Conservation (phyloP, 2,329 filamentous ascomycete genomes). For the Ramularia collo-cygni region DNA sequence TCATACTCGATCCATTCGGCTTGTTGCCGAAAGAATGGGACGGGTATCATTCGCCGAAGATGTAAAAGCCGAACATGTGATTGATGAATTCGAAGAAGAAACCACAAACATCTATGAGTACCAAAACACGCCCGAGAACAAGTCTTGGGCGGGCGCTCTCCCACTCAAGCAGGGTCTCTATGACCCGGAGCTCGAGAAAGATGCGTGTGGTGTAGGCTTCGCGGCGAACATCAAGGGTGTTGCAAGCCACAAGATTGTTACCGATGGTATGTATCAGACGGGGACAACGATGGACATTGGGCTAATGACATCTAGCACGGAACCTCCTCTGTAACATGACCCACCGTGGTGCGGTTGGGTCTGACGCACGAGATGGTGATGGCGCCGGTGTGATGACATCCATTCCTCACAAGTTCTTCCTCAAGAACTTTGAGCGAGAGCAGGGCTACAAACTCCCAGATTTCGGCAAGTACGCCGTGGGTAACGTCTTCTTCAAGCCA, state of each 20-base stretch:
- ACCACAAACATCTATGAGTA: conserved; percentile 69
- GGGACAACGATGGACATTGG: conserved; percentile 3
- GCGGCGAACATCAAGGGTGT: conserved; percentile 98
- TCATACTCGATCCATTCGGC: conserved; percentile 34
- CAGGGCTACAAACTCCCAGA: conserved; percentile 80
- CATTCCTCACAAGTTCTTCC: conserved; percentile 95
- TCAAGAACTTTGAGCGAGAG: conserved; percentile 95
- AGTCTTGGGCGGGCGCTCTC: conserved; percentile 90
- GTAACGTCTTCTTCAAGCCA: conserved; percentile 98
- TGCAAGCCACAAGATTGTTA: conserved; percentile 95
- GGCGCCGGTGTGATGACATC: conserved; percentile 99
- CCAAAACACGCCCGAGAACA: conserved; percentile 68
- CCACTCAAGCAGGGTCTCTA: conserved; percentile 98
- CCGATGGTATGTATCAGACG: conserved; percentile 68
- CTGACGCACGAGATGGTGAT: conserved; percentile 94
- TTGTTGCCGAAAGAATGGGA: conserved; percentile 49
- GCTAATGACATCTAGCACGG: conserved; percentile 55
- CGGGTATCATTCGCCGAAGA: conserved; percentile 47
- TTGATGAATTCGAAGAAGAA: conserved; percentile 48
- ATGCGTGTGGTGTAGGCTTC: conserved; percentile 99
- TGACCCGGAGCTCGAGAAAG: conserved; percentile 91
- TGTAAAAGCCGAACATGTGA: conserved; percentile 36
- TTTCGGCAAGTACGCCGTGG: conserved; percentile 88
- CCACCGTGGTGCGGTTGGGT: conserved; percentile 95
- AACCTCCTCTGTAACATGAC: conserved; percentile 99